Base-by-base conservation (phyloP, 2,329 filamentous ascomycete genomes). In the Pseudovirgaria hyperparasitica region DNA sequence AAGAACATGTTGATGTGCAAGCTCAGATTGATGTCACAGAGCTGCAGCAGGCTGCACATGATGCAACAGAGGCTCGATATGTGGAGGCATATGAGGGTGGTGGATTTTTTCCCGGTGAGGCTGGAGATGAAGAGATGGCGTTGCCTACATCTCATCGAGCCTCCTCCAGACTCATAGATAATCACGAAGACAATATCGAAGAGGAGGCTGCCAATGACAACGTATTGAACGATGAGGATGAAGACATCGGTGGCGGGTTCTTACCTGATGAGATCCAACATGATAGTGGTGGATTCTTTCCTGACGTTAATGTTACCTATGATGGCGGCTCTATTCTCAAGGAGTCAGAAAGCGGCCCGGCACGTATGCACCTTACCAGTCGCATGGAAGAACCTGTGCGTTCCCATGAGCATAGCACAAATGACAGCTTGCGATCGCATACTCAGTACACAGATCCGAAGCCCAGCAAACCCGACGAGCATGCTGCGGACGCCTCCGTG, bases 41-140 rank as follows among this genome's bases (percentile, higher is more conserved):
- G 19, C 31, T 43, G 15, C 41, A 48, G 8, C 41, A 45, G 34
- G 50, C 50, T 9, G 19, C 20, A 7, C 9, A 28, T 28, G 7
- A 9, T 12, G 9, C 8, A 14, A 8, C 26, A 27, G 2, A 22
- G 16, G 12, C 27, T 25, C 14, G 35, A 31, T 13, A 40, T 24
- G 28, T 26, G 7, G 32, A 38, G 14, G 34, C 30, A 17, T 32
- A 27, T 1, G 36, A 36, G 16, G 34, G 32, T n/a, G 55, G 53
- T 16, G 56, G 56, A 2, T 57, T 58, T 35, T 48, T 58, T 28
- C 45, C 62, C 0, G 65, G 66, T 2, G 67, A 68, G 4, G 60
- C 62, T 22, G 58, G 57, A 1, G 57, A 60, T 11, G 62, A 66
- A 19, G 60, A 64, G 12, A 39, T 37, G n/a, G 35, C 41, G 1